These are phyloP conservation scores for Fusarium hostae DNA, from an alignment of 2,329 filamentous ascomycete species.

Conservation along the genomic window DNA sequence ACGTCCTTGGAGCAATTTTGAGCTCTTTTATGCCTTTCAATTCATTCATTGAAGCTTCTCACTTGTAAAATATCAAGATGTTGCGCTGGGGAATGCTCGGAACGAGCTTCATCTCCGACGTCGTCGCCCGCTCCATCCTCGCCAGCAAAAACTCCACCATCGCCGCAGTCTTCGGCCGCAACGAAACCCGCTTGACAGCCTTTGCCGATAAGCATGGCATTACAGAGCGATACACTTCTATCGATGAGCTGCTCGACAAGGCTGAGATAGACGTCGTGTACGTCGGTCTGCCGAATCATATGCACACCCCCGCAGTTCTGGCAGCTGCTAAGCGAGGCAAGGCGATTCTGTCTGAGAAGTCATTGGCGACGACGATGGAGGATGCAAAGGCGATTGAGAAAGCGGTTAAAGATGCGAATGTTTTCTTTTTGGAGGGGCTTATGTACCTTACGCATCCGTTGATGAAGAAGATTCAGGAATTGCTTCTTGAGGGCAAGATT, in stretches of 20 bases:
- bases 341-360: slow-evolving; percentile 16
- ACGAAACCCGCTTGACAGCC: background rate
- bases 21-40: fast-evolving
- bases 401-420: background rate
- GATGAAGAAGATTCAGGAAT: slow-evolving; percentile 2
- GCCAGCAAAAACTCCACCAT: slow-evolving; percentile 12
- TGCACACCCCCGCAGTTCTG: slow-evolving; percentile 17
- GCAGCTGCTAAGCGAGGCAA: slow-evolving; percentile 20
- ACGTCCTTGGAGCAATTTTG: fast-evolving
- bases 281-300: slow-evolving; percentile 19
- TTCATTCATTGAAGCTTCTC: fast-evolving
- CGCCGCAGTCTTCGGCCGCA: slow-evolving; percentile 4
- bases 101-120: slow-evolving; percentile 22
- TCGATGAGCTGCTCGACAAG: slow-evolving; percentile 3
- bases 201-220: slow-evolving; percentile 16
- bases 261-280: slow-evolving; percentile 16
- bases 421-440: slow-evolving; percentile 7
- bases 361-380: slow-evolving; percentile 9
- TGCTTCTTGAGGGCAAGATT: slow-evolving; percentile 1
- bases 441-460: slow-evolving; percentile 13
- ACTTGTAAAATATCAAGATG: background rate
- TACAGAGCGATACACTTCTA: background rate
- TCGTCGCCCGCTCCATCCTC: slow-evolving; percentile 14
- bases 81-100: slow-evolving; percentile 22
- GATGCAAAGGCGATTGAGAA: background rate